phyloP scores from a whole-genome alignment of 2,329 filamentous ascomycete genomes.

The Stachybotrys chlorohalonatus region DNA sequence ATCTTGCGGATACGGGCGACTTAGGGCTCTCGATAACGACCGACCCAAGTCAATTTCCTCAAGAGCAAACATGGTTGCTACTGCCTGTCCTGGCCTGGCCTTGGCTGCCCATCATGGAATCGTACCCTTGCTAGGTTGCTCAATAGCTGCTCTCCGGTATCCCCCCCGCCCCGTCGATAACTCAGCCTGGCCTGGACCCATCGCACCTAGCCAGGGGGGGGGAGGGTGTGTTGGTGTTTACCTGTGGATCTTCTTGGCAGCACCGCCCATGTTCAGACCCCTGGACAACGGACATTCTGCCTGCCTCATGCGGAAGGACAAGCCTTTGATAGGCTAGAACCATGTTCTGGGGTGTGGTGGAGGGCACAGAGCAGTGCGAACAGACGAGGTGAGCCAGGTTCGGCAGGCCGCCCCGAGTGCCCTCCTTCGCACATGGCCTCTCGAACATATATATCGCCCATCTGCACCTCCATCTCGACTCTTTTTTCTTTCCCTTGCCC shows the following conservation, averaged over 20 bases:
- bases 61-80: background rate
- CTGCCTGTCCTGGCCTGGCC: background rate
- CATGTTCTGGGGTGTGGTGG: background rate
- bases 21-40: background rate
- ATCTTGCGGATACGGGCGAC: background rate
- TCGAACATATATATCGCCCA: slow-evolving; percentile 3
- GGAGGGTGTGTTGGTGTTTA: background rate
- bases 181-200: background rate
- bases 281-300: slow-evolving; percentile 8
- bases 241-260: background rate
- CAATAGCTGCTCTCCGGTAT: background rate
- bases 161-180: background rate
- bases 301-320: slow-evolving; percentile 18
- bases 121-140: background rate
- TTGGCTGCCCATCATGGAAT: background rate
- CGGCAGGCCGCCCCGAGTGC: too few species aligned
- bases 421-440: background rate
- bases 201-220: background rate
- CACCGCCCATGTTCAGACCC: background rate
- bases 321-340: slow-evolving; percentile 16
- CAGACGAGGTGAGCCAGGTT: background rate
- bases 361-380: background rate
- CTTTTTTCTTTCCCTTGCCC: slow-evolving; percentile 2
- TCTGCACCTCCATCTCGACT: slow-evolving; percentile 1
- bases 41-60: background rate